phyloP scores from a whole-genome alignment of 805 yeast genomes.

The Wickerhamiella sergipiensis region DNA sequence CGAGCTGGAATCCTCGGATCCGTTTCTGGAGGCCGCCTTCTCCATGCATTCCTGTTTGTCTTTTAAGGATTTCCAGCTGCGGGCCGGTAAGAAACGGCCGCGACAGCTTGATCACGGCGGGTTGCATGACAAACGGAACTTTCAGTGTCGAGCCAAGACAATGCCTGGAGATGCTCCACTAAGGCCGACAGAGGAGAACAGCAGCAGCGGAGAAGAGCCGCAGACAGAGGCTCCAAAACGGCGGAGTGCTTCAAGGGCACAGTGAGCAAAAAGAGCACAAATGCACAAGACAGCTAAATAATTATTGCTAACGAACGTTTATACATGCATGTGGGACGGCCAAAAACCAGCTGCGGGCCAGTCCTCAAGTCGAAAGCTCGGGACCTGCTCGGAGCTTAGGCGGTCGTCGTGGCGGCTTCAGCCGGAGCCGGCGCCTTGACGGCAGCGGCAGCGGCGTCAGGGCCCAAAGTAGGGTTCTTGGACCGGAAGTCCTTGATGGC shows the following conservation, averaged over 20 bases:
- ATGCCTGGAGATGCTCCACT: too few species aligned
- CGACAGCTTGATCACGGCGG: constrained; percentile 22
- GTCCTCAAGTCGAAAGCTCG: neutral
- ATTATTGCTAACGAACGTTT: neutral
- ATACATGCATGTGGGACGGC: neutral
- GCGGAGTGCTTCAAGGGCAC: too few species aligned
- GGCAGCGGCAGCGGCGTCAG: constrained; percentile 29
- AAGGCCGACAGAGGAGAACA: too few species aligned
- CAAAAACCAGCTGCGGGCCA: neutral
- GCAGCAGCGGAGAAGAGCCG: too few species aligned
- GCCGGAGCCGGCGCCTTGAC: constrained; percentile 12
- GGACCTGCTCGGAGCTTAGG: neutral
- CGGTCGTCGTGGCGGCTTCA: neutral
- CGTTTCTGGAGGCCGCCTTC: constrained; percentile 36
- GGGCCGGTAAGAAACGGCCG: constrained; percentile 47
- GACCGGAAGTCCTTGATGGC: constrained; percentile 91
- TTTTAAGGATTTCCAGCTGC: constrained; percentile 40
- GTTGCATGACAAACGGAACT: constrained; percentile 1
- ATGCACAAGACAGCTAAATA: neutral
- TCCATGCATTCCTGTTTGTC: constrained; percentile 36
- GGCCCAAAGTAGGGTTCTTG: constrained; percentile 62
- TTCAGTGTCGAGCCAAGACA: too few species aligned
- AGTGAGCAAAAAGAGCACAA: too few species aligned
- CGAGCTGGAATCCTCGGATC: constrained; percentile 24
- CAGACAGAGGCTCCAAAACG: too few species aligned